phyloP scores from a whole-genome alignment of 73 alveolate genomes.

The Loxodes magnus region DNA sequence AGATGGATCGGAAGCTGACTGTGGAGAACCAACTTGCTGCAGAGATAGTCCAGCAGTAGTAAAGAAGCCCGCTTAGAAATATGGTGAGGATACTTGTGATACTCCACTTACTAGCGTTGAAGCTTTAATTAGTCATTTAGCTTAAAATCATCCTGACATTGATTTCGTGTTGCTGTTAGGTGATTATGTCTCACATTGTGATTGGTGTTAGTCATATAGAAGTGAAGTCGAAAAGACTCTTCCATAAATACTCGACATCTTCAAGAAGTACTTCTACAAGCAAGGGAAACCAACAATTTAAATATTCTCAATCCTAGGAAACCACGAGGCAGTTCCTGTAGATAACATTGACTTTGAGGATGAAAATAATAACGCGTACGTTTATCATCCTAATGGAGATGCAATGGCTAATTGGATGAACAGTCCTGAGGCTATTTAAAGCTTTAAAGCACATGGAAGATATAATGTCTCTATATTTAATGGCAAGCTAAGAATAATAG shows the following conservation, averaged over 20 bases:
- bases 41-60: conserved; percentile 60
- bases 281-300: too few species aligned
- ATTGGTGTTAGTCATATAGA: conserved; percentile 43
- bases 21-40: conserved; percentile 75
- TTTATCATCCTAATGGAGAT: too few species aligned
- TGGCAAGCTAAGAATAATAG: conserved; percentile 61
- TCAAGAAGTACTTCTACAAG: conserved; percentile 30
- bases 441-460: conserved; percentile 40
- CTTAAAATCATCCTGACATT: conserved; percentile 30
- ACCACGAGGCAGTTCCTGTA: conserved; percentile 57
- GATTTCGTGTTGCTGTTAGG: conserved; percentile 57
- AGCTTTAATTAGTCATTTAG: conserved; percentile 33
- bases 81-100: conserved; percentile 69
- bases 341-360: conserved; percentile 32
- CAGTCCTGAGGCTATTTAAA: conserved; percentile 34
- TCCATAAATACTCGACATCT: conserved; percentile 26
- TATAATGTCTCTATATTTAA: conserved; percentile 27
- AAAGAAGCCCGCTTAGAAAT: conserved; percentile 41
- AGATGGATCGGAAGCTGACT: conserved; percentile 51
- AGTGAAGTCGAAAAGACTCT: conserved; percentile 36
- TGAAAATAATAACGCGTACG: too few species aligned
- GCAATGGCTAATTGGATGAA: too few species aligned
- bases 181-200: conserved; percentile 49
- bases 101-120: conserved; percentile 44
- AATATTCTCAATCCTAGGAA: conserved; percentile 47